Conservation (phyloP, 2,329 filamentous ascomycete genomes). For the Aspergillus texensis region DNA sequence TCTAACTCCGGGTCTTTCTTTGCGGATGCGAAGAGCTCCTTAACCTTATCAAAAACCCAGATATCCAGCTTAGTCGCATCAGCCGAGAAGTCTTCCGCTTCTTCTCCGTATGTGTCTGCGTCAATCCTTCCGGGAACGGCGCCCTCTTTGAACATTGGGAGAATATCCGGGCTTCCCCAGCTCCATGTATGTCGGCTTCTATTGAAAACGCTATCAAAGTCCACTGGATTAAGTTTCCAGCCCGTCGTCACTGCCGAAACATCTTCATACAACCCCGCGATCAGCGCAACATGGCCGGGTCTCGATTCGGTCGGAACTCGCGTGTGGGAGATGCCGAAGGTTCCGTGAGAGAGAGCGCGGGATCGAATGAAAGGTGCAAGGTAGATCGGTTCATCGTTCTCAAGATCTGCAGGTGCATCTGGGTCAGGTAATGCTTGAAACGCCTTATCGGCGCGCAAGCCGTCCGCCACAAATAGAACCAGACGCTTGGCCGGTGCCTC, state of each 20-base stretch:
- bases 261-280: constrained; percentile 95
- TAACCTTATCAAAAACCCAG: constrained; percentile 96
- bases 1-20: constrained; percentile 75
- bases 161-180: constrained; percentile 96
- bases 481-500: constrained; percentile 85
- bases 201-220: constrained; percentile 99
- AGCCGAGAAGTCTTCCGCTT: constrained; percentile 86
- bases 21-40: constrained; percentile 80
- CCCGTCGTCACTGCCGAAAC: constrained; percentile 96
- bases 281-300: constrained; percentile 93
- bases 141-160: constrained; percentile 96
- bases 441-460: constrained; percentile 94
- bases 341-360: constrained; percentile 82
- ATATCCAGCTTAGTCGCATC: constrained; percentile 80
- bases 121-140: constrained; percentile 85
- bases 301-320: constrained; percentile 95
- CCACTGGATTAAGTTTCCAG: constrained; percentile 97
- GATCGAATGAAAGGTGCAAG: constrained; percentile 91
- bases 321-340: constrained; percentile 96
- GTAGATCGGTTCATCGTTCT: constrained; percentile 62
- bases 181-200: constrained; percentile 96
- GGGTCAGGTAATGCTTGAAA: constrained; percentile 91
- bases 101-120: constrained; percentile 79
- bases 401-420: constrained; percentile 31
- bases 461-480: constrained; percentile 95